Base-by-base conservation (phyloP, 164 flowering plant species). In the Paratinospora sagittata region DNA sequence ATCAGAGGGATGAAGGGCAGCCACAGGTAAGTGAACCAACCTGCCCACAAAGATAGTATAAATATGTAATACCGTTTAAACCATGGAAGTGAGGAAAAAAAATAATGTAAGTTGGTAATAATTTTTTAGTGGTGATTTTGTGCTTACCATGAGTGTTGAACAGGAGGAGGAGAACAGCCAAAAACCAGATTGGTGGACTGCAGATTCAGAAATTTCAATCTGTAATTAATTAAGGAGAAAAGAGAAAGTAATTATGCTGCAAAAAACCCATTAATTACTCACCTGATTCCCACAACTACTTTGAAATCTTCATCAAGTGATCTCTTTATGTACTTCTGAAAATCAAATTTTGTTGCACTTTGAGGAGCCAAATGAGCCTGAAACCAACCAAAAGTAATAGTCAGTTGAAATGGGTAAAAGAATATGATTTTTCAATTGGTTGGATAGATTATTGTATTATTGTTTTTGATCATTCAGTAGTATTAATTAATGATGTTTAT, bases 271-370 rank as follows among this genome's bases (percentile, higher is more conserved):
- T 30, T 30, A 30, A 30, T 66, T 30, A 12, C 6, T 2, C 24
- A 91, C 97, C 90, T 92, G 74, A 92, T 90, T 2, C 90, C 88
- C 4, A 92, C 96, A 3, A 92, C 97, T 2, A 84, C 88, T 65
- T 92, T 90, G 89, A 92, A 92, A 78, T 92, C 97, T 66, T 90
- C 97, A 72, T 92, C 97, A 0, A 92, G 82, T 8, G 97, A 90
- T 81, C 93, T 80, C 0, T 86, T 85, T 68, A 90, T 90, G 75
- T 92, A 92, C 23, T 84, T 87, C 47, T 85, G 97, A 73, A 92
- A 92, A 74, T 92, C 78, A 55, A 92, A 92, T 14, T 74, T 81
- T 3, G 76, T 27, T 12, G 88, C 74, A 65, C 85, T 88, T 34
- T 83, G 87, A 3, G 97, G 97, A 43, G 90, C 87, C 77, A 92